These are phyloP conservation scores for Orychophragmus violaceus DNA, from an alignment of 345 rosid species.

Conservation along the genomic window DNA sequence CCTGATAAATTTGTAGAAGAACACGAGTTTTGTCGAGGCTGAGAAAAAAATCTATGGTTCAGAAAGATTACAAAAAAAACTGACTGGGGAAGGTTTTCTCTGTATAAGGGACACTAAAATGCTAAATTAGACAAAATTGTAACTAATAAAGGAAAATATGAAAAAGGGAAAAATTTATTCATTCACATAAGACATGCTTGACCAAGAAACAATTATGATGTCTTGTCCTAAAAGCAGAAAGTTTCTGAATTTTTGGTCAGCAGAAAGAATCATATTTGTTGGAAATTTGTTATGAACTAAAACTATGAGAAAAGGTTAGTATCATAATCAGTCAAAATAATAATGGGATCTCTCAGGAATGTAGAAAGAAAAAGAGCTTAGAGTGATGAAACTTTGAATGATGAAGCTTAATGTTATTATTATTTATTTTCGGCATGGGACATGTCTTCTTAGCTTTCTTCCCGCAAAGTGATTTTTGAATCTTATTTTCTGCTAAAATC, in stretches of 20 bases:
- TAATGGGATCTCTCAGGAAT: neutral
- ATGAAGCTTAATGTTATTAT: neutral
- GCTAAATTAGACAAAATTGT: neutral
- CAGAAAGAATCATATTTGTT: neutral
- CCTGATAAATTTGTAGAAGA: constrained; percentile 8
- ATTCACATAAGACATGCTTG: constrained; percentile 18
- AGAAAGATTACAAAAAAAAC: neutral
- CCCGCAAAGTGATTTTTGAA: neutral
- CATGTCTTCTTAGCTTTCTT: constrained; percentile 2
- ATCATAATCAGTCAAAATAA: neutral
- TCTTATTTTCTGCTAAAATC: neutral
- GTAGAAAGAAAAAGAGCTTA: neutral
- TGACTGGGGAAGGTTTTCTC: neutral
- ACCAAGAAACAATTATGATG: constrained; percentile 16
- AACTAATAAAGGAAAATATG: neutral
- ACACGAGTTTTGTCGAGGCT: neutral
- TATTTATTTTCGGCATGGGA: neutral
- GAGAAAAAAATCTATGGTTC: neutral
- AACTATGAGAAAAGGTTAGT: neutral
- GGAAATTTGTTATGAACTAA: neutral
- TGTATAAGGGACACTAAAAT: neutral
- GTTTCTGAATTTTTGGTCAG: neutral
- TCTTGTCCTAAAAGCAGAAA: neutral
- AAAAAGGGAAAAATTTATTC: neutral
- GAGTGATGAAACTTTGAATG: constrained; percentile 10